Evolutionary conservation across 495 filamentous ascomycete species (phyloP).

Genomic region (Aspergillus cavernicola): DNA sequence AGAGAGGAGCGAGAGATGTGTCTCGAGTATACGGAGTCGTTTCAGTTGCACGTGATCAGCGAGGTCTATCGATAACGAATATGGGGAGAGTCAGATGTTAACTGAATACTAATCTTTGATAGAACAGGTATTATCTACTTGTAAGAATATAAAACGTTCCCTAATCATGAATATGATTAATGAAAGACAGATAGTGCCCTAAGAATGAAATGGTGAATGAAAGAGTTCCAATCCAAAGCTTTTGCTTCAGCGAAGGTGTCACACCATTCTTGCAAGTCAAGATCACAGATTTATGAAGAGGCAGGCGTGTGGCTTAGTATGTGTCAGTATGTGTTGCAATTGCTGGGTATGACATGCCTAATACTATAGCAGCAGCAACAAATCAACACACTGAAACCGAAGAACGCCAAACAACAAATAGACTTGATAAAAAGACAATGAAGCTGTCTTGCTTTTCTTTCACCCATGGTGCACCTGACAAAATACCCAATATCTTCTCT

Average conservation of each 20-base stretch:
- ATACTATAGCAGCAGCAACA: conserved; percentile 31
- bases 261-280: too few relatives aligned
- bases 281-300: conserved; percentile 14
- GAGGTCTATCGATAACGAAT: too few relatives aligned
- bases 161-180: too few relatives aligned
- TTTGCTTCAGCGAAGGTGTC: too few relatives aligned
- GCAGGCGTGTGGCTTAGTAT: conserved; percentile 16
- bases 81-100: too few relatives aligned
- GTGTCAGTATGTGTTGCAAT: conserved; percentile 33
- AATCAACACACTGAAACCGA: conserved; percentile 20
- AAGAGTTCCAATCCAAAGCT: too few relatives aligned
- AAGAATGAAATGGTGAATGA: too few relatives aligned
- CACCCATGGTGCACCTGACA: conserved; percentile 12
- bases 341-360: conserved; percentile 37
- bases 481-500: conserved; percentile 4
- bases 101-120: too few relatives aligned
- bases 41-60: conserved; percentile 18
- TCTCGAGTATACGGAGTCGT: neutral
- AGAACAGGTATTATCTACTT: too few relatives aligned
- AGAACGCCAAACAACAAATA: conserved; percentile 40
- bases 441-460: conserved; percentile 23
- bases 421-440: conserved; percentile 13
- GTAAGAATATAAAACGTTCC: too few relatives aligned
- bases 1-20: neutral
- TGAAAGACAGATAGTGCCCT: too few relatives aligned